phyloP scores from a whole-genome alignment of 306 rosid genomes.

The Begonia fuchsioides region DNA sequence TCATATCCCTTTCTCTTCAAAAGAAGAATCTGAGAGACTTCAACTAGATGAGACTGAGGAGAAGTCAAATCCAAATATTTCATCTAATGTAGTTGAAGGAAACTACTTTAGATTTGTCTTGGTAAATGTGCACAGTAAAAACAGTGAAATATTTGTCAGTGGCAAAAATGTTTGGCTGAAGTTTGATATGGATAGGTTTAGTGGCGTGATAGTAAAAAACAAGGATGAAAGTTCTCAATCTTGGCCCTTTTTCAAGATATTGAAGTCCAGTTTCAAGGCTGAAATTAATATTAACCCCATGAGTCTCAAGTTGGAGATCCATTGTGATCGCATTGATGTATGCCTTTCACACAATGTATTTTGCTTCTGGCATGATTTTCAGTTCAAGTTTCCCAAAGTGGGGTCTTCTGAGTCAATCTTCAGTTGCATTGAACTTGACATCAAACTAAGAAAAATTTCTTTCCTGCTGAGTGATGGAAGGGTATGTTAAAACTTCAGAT shows the following conservation, averaged over 20 bases:
- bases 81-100: slow-evolving; percentile 24
- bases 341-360: slow-evolving; percentile 67
- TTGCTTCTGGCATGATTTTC: slow-evolving; percentile 39
- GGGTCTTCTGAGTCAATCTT: slow-evolving; percentile 33
- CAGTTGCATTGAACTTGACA: slow-evolving; percentile 26
- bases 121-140: slow-evolving; percentile 31
- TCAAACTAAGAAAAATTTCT: slow-evolving; percentile 48
- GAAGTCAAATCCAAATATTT: slow-evolving; percentile 16
- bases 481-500: slow-evolving; percentile 26
- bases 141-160: slow-evolving; percentile 29
- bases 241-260: slow-evolving; percentile 59
- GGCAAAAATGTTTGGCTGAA: slow-evolving; percentile 25
- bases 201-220: slow-evolving; percentile 28
- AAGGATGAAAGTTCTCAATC: slow-evolving; percentile 35
- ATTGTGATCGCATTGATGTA: slow-evolving; percentile 47
- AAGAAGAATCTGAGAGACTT: slow-evolving; percentile 23
- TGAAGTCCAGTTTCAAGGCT: slow-evolving; percentile 34
- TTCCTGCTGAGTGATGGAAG: slow-evolving; percentile 77
- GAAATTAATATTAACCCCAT: slow-evolving; percentile 16
- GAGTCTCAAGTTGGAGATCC: slow-evolving; percentile 30
- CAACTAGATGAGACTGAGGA: slow-evolving; percentile 20
- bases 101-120: slow-evolving; percentile 26
- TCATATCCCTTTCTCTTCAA: slow-evolving; percentile 48
- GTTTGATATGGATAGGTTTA: slow-evolving; percentile 46
- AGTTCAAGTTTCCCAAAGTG: slow-evolving; percentile 24